Conservation (phyloP, 345 rosid genomes). For the Ceriops tagal region DNA sequence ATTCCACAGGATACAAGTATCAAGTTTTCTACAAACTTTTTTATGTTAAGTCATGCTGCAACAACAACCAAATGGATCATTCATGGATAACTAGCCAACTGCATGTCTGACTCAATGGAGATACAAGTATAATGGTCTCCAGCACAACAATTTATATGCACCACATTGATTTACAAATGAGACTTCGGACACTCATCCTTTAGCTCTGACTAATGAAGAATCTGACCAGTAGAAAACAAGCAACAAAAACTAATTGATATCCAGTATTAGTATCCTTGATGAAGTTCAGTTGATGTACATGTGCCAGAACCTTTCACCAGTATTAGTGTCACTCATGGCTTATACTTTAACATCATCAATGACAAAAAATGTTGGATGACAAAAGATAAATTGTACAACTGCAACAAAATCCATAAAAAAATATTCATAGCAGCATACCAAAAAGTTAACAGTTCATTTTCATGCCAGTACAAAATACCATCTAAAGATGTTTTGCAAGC, state of each 20-base stretch:
- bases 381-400: neutral
- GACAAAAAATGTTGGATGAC: neutral
- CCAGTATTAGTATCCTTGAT: too few relatives aligned
- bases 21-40: too few relatives aligned
- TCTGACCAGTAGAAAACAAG: too few relatives aligned
- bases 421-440: neutral
- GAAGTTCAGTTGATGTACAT: too few relatives aligned
- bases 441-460: neutral
- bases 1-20: neutral
- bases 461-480: conserved; percentile 7
- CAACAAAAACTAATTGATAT: too few relatives aligned
- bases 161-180: too few relatives aligned
- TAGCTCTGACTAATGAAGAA: too few relatives aligned
- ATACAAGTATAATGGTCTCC: too few relatives aligned
- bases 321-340: neutral
- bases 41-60: too few relatives aligned
- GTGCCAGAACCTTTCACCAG: too few relatives aligned
- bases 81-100: neutral
- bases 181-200: too few relatives aligned
- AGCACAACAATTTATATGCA: too few relatives aligned
- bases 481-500: neutral
- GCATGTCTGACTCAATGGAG: neutral
- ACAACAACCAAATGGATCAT: neutral
- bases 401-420: neutral
- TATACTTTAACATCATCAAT: neutral